phyloP scores from a whole-genome alignment of 1,284 basidiomycete species.

The Boletus smithii region DNA sequence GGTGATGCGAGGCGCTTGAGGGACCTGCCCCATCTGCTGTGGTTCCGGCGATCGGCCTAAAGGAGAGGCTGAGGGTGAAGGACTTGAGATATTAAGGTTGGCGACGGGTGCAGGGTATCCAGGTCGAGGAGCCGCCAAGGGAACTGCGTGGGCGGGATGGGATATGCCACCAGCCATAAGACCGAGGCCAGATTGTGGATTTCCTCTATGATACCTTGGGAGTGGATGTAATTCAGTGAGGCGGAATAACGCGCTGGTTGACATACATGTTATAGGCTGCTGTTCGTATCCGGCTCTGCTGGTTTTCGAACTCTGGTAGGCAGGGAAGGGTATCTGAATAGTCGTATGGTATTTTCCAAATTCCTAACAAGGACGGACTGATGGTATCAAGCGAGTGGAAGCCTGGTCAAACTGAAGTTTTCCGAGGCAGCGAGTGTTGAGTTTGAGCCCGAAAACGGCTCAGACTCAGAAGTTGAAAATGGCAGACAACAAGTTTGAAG shows the following conservation, averaged over 20 bases:
- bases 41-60: conserved; percentile 33
- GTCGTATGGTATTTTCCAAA: conserved; percentile 63
- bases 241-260: conserved; percentile 2
- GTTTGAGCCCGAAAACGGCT: conserved; percentile 15
- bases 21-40: conserved; percentile 44
- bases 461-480: conserved; percentile 1
- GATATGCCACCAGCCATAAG: conserved; percentile 46
- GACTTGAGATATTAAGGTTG: conserved; percentile 54
- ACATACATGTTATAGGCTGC: conserved; percentile 64
- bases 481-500: conserved; percentile 6
- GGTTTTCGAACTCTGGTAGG: conserved; percentile 34
- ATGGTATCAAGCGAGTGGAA: conserved; percentile 33
- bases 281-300: conserved; percentile 42
- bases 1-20: conserved; percentile 28
- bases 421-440: conserved; percentile 25
- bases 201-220: conserved; percentile 62
- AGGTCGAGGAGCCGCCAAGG: conserved; percentile 65
- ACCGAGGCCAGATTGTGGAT: conserved; percentile 50
- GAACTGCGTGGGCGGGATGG: conserved; percentile 33
- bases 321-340: conserved; percentile 46
- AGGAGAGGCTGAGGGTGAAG: conserved; percentile 41
- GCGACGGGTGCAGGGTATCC: conserved; percentile 69
- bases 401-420: conserved; percentile 23
- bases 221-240: conserved; percentile 8
- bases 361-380: conserved; percentile 52